Percentiles rank a stretch among this genome's conserved stretches.
These are phyloP conservation scores for Dipodascus geniculatus DNA, from an alignment of 805 yeast genomes.

Conservation along the genomic window DNA sequence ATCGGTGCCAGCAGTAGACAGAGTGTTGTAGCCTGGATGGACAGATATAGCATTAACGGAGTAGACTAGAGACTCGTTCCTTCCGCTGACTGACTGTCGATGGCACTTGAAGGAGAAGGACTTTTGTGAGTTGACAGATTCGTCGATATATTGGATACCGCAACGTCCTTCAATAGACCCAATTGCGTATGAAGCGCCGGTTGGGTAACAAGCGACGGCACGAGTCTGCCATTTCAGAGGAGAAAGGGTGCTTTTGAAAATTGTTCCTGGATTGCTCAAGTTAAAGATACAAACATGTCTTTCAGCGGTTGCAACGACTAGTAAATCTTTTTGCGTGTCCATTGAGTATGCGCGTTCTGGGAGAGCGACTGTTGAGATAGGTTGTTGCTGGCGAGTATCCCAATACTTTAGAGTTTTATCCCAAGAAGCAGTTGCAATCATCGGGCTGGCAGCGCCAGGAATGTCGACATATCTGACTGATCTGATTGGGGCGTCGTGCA, in stretches of 20 bases:
- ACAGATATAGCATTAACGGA: constrained; percentile 70
- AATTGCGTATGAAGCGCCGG: constrained; percentile 83
- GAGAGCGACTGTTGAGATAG: constrained; percentile 67
- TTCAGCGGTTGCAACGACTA: constrained; percentile 93
- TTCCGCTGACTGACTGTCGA: constrained; percentile 44
- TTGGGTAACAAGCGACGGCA: constrained; percentile 71
- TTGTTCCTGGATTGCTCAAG: constrained; percentile 63
- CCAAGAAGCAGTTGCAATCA: constrained; percentile 91
- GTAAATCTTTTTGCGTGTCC: constrained; percentile 69
- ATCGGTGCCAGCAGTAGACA: constrained; percentile 90
- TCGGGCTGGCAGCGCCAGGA: constrained; percentile 66
- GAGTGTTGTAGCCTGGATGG: constrained; percentile 86
- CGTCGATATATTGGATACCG: constrained; percentile 86
- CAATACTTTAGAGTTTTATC: constrained; percentile 90
- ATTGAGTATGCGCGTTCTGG: constrained; percentile 88
- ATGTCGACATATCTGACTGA: constrained; percentile 67
- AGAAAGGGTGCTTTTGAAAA: constrained; percentile 60
- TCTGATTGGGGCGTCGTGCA: constrained; percentile 72
- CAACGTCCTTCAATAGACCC: constrained; percentile 95
- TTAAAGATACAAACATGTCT: constrained; percentile 69
- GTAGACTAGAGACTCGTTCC: constrained; percentile 55
- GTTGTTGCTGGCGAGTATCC: constrained; percentile 75
- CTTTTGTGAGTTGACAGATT: constrained; percentile 35
- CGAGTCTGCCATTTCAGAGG: constrained; percentile 89
- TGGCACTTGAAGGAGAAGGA: constrained; percentile 95